These are phyloP conservation scores for Letharia columbiana DNA, from an alignment of 495 filamentous ascomycete species.

Conservation along the genomic window DNA sequence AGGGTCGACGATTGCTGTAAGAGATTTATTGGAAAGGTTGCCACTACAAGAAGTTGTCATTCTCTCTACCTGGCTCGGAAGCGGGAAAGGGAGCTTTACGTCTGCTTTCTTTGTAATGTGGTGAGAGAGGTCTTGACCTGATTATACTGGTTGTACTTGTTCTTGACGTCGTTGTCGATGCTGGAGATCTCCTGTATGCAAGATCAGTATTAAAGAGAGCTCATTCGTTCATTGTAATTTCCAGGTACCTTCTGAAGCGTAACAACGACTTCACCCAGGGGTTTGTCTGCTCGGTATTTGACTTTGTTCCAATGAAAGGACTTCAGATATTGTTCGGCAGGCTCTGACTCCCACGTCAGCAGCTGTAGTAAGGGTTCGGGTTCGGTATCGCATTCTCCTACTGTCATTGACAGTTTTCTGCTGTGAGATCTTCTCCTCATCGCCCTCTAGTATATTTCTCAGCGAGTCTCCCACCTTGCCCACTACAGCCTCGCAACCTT, in stretches of 20 bases:
- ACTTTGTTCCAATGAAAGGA: constrained; percentile 93
- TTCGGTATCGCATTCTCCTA: constrained; percentile 37
- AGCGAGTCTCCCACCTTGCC: constrained; percentile 82
- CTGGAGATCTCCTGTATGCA: constrained; percentile 64
- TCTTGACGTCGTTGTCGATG: constrained; percentile 89
- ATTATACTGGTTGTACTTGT: constrained; percentile 89
- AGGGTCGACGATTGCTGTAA: constrained; percentile 78
- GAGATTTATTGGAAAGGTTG: constrained; percentile 88
- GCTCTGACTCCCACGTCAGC: constrained; percentile 47
- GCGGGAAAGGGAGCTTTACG: constrained; percentile 40
- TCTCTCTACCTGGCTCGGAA: background rate
- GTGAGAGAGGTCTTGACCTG: constrained; percentile 72
- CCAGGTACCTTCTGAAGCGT: constrained; percentile 67
- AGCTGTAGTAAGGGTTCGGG: background rate
- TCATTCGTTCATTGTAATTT: background rate
- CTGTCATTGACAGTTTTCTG: constrained; percentile 96
- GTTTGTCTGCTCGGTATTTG: constrained; percentile 87
- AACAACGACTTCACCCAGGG: constrained; percentile 76
- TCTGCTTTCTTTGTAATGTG: constrained; percentile 75
- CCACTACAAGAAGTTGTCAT: constrained; percentile 47
- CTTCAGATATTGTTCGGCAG: constrained; percentile 84
- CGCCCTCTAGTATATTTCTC: constrained; percentile 66
- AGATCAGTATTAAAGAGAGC: background rate
- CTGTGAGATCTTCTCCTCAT: constrained; percentile 70
- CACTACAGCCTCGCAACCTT: constrained; percentile 71